Evolutionary conservation across 2,329 filamentous ascomycete genomes (phyloP).

Genomic region (Fusarium concolor): DNA sequence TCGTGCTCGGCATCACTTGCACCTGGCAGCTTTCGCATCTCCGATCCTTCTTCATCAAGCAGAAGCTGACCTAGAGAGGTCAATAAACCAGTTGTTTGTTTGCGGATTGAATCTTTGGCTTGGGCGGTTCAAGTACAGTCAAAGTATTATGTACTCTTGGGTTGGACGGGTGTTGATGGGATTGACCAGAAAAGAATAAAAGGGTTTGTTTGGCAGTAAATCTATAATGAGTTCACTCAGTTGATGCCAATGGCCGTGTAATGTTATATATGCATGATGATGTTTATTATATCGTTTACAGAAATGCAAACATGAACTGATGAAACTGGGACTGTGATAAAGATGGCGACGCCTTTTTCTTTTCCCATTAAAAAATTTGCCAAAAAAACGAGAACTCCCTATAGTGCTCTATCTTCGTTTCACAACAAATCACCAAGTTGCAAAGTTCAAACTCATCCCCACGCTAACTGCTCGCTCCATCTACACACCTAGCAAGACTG

Average conservation of each 20-base stretch:
- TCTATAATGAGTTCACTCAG: slow-evolving; percentile 9
- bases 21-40: slow-evolving; percentile 98
- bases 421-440: slow-evolving; percentile 46
- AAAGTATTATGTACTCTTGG: slow-evolving; percentile 7
- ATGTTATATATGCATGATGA: slow-evolving; percentile 42
- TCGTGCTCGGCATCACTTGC: slow-evolving; percentile 86
- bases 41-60: slow-evolving; percentile 98
- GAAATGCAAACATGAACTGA: slow-evolving; percentile 13
- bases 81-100: slow-evolving; percentile 3
- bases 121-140: slow-evolving; percentile 1
- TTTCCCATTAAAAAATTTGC: slow-evolving; percentile 52
- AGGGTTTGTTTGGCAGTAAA: slow-evolving; percentile 26
- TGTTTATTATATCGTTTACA: slow-evolving; percentile 22
- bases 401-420: slow-evolving; percentile 48
- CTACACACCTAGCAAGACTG: slow-evolving; percentile 33
- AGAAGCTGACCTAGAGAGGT: slow-evolving; percentile 86
- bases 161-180: slow-evolving; percentile 20
- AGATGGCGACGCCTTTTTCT: slow-evolving; percentile 47
- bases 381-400: slow-evolving; percentile 49
- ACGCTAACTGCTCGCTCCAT: slow-evolving; percentile 36
- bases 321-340: slow-evolving; percentile 16
- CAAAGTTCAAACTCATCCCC: slow-evolving; percentile 40
- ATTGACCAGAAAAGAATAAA: slow-evolving; percentile 17
- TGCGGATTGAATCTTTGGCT: slow-evolving; percentile 14
- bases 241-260: slow-evolving; percentile 29